phyloP scores from a whole-genome alignment of 371 early-diverging fungal species.

The Mortierella sp. region DNA sequence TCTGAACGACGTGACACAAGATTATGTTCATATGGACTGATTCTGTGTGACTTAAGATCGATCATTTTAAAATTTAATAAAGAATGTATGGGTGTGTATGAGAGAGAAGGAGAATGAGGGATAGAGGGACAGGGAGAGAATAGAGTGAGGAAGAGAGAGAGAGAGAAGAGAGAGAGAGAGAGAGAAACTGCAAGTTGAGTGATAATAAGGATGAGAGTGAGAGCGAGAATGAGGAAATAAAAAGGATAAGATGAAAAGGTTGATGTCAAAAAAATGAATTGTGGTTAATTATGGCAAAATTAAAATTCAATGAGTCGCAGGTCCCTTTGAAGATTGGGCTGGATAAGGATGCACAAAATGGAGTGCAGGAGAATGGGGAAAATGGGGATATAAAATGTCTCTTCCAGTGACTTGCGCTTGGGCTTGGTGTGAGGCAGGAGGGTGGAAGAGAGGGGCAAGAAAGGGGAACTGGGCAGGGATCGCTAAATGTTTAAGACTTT shows the following conservation, averaged over 20 bases:
- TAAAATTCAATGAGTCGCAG: background rate
- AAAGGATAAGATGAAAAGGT: constrained; percentile 1
- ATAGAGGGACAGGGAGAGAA: background rate
- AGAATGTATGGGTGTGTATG: background rate
- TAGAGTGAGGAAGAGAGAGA: background rate
- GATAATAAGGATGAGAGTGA: background rate
- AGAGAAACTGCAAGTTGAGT: background rate
- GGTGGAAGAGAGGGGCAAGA: background rate
- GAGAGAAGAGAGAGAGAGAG: background rate
- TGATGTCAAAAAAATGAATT: background rate
- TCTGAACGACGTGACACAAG: constrained; percentile 44
- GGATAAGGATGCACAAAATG: constrained; percentile 12
- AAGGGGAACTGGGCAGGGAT: constrained; percentile 7
- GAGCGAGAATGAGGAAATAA: background rate
- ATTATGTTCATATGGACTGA: constrained; percentile 34
- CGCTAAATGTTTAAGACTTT: background rate
- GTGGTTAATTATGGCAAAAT: constrained; percentile 6
- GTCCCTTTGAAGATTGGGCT: constrained; percentile 12
- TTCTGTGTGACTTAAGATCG: constrained; percentile 51
- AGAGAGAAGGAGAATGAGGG: constrained; percentile 4
- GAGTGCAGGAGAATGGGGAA: constrained; percentile 7
- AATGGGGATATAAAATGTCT: constrained; percentile 21
- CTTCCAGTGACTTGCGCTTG: constrained; percentile 6
- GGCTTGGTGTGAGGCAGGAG: constrained; percentile 1
- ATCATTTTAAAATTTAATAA: constrained; percentile 28